Conservation (phyloP, 2,329 filamentous ascomycete species). For the Fusarium domesticum region DNA sequence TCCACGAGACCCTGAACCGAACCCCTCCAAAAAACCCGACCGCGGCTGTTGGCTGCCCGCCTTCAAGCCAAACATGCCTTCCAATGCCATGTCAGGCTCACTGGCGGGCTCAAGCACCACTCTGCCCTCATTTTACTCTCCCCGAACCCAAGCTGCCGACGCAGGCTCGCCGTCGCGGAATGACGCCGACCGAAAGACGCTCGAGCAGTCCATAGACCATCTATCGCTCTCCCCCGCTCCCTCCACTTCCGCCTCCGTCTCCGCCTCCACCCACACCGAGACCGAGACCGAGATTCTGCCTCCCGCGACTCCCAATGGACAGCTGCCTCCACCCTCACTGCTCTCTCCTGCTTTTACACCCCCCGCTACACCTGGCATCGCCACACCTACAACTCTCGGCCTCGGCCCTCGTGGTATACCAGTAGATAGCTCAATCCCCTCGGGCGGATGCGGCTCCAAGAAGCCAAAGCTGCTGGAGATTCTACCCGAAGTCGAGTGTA, state of each 20-base stretch:
- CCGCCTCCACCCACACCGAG: conserved; percentile 12
- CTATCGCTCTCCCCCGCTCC: conserved; percentile 36
- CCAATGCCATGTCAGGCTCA: conserved; percentile 28
- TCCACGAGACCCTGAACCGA: conserved; percentile 10
- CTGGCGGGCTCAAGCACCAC: conserved; percentile 35
- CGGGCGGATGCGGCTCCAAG: conserved; percentile 60
- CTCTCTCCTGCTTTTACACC: conserved; percentile 85
- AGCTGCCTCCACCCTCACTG: conserved; percentile 60
- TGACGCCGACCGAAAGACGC: conserved; percentile 14
- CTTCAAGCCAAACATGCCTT: conserved; percentile 27
- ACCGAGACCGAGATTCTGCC: background rate
- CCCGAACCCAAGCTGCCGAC: conserved; percentile 34
- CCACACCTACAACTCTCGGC: conserved; percentile 45
- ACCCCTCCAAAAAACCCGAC: conserved; percentile 21
- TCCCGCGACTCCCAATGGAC: conserved; percentile 19
- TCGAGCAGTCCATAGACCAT: conserved; percentile 33
- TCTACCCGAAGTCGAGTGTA: conserved; percentile 84
- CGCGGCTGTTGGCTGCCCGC: conserved; percentile 21
- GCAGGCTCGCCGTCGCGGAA: conserved; percentile 12
- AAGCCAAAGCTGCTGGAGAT: conserved; percentile 69
- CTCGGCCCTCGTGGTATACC: conserved; percentile 52
- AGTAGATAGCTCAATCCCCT: conserved; percentile 57
- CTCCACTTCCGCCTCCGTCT: conserved; percentile 14
- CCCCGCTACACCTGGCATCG: conserved; percentile 59
- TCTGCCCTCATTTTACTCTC: conserved; percentile 49